These are phyloP conservation scores for Suillus hirtellus DNA, from an alignment of 768 basidiomycete genomes.

Conservation along the genomic window DNA sequence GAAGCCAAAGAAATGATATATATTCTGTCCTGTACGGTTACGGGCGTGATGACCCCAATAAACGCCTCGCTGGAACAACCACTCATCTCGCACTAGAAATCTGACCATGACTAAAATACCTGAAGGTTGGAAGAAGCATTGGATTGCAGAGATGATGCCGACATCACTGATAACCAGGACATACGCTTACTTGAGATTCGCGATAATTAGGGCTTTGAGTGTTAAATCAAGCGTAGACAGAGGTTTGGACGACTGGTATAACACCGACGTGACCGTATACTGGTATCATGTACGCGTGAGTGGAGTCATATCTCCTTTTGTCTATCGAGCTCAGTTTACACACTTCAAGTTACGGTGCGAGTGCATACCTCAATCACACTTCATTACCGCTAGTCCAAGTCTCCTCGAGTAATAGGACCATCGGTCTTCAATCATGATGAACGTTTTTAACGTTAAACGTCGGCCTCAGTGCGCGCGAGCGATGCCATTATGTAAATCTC, in stretches of 20 bases:
- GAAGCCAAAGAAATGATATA: not conserved
- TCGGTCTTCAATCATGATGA: no score
- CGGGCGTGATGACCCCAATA: not conserved
- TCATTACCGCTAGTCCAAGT: not conserved
- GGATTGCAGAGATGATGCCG: not conserved
- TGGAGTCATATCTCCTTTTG: not conserved
- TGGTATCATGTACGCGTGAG: no score
- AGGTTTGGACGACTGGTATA: not conserved
- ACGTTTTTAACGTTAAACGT: not conserved
- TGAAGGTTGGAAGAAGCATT: not conserved
- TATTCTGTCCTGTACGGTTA: not conserved
- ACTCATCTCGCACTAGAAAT: not conserved
- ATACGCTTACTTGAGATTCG: not conserved
- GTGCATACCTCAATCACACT: not conserved
- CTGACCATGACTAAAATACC: not conserved
- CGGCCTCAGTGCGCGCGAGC: not conserved
- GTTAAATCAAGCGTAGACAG: not conserved
- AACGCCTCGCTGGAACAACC: not conserved
- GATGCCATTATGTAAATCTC: not conserved
- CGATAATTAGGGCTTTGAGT: not conserved
- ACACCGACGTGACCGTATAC: not conserved
- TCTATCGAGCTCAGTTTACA: not conserved
- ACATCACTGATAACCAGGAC: not conserved
- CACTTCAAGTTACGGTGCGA: not conserved
- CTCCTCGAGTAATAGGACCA: not conserved